phyloP scores from a whole-genome alignment of 495 filamentous ascomycete genomes.

The Penicillium bialowiezense region DNA sequence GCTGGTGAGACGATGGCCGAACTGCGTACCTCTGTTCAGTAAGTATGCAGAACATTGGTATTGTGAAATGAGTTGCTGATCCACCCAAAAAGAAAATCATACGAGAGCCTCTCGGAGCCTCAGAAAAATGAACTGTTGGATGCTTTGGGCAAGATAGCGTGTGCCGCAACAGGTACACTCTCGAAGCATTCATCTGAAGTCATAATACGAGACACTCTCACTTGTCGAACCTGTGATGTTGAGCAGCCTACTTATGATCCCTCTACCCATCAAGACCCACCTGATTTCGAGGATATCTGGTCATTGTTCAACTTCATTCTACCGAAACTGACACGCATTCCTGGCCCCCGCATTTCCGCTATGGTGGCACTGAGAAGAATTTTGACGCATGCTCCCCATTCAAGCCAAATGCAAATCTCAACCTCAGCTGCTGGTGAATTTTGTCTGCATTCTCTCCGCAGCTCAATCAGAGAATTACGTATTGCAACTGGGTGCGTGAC shows the following conservation, averaged over 20 bases:
- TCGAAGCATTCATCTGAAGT: constrained; percentile 13
- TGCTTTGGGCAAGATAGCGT: constrained; percentile 41
- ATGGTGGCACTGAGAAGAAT: constrained; percentile 70
- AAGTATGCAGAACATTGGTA: constrained; percentile 12
- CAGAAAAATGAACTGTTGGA: constrained; percentile 32
- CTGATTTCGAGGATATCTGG: constrained; percentile 45
- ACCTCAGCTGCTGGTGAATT: constrained; percentile 68
- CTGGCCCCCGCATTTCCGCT: constrained; percentile 62
- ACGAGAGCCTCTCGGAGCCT: constrained; percentile 23
- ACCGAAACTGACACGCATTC: constrained; percentile 56
- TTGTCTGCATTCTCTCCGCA: constrained; percentile 75
- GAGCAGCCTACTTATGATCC: constrained; percentile 17
- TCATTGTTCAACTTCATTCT: constrained; percentile 54
- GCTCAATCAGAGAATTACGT: constrained; percentile 81
- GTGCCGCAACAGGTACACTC: constrained; percentile 35
- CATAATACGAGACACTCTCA: constrained; percentile 18
- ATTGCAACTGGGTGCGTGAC: constrained; percentile 65
- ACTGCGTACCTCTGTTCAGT: constrained; percentile 28
- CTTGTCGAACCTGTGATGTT: constrained; percentile 38
- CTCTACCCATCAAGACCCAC: constrained; percentile 18
- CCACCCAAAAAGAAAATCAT: constrained; percentile 19
- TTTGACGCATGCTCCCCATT: constrained; percentile 57
- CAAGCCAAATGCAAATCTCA: constrained; percentile 61
- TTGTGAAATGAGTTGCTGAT: constrained; percentile 6
- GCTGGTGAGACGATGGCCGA: constrained; percentile 18